phyloP scores from a whole-genome alignment of 2,329 filamentous ascomycete genomes.

The Cladosporium velox region DNA sequence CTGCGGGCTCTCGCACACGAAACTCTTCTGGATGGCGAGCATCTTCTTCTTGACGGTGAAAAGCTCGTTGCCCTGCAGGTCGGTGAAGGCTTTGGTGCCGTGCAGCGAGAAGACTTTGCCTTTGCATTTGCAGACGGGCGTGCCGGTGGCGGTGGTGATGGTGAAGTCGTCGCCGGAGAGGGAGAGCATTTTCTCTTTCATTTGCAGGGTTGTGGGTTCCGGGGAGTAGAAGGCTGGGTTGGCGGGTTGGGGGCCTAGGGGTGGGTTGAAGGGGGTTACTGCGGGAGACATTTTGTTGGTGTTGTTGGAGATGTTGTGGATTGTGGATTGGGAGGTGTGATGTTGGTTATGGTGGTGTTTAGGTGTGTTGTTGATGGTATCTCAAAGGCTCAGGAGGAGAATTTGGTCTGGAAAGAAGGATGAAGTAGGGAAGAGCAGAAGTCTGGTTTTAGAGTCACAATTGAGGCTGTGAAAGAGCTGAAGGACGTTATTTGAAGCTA shows the following conservation, averaged over 20 bases:
- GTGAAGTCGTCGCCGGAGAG: slow-evolving; percentile 66
- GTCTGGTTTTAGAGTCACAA: slow-evolving; percentile 1
- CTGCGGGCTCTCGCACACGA: slow-evolving; percentile 45
- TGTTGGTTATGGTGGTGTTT: neutral
- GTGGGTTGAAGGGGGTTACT: slow-evolving; percentile 32
- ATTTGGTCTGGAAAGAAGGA: neutral
- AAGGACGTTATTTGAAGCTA: neutral
- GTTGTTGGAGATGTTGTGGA: neutral
- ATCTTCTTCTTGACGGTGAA: slow-evolving; percentile 61
- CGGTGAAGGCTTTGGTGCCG: slow-evolving; percentile 58
- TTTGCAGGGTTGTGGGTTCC: slow-evolving; percentile 50
- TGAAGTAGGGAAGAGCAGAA: neutral
- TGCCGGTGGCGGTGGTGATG: slow-evolving; percentile 58
- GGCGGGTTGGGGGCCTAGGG: slow-evolving; percentile 36
- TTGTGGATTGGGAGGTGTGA: neutral
- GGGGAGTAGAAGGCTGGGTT: slow-evolving; percentile 31
- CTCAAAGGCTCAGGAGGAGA: neutral
- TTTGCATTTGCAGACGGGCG: slow-evolving; percentile 58
- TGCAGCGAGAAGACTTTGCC: slow-evolving; percentile 57
- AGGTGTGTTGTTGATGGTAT: neutral
- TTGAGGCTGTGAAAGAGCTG: slow-evolving; percentile 8
- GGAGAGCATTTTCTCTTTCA: slow-evolving; percentile 65
- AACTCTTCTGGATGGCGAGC: slow-evolving; percentile 56
- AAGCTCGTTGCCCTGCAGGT: slow-evolving; percentile 56
- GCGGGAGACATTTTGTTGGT: slow-evolving; percentile 20